Evolutionary conservation across 1,284 basidiomycete genomes (phyloP), one percentile per base, ranked within the genome.

Genomic region (Fomitopsis betulina): DNA sequence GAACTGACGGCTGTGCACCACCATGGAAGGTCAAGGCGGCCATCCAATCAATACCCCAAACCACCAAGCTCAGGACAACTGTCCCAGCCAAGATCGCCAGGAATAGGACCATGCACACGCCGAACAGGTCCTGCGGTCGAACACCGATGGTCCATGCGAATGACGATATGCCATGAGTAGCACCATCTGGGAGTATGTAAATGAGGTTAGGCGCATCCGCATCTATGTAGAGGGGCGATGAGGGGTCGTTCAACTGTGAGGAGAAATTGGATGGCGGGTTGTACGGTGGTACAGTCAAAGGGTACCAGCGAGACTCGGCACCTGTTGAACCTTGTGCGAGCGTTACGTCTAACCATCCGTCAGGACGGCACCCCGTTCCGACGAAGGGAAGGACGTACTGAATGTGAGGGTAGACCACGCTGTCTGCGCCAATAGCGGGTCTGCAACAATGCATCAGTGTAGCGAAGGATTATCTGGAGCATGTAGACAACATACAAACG

Each of bases 391-490:
- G 12, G n/a, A 76, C 89, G 72, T 70, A 92, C 92, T 96, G 75
- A 92, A 95, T 39, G 87, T 77, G 54, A 98, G 80, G 25, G 86
- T 89, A 17, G 94, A 84, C 94, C 94, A 98, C 0, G 93, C 86
- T 5, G 91, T 88, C 69, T 92, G 89, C 5, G 88, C 83, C 42
- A 96, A 79, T 51, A 96, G 78, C 15, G 95, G 93, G 73, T 97
- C 93, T 94, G 70, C 15, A 15, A 62, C n/a, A 63, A 45, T 13
- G 51, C 27, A 17, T 59, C 32, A 54, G 57, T 51, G 53, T 21
- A 30, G 19, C 17, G 47, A 9, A 13, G 19, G 7, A 5, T 39
- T 43, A 49, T 65, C 63, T 42, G 2, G 15, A 21, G 55, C 39
- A 51, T n/a, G 35, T 39, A 23, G 30, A 1, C 43, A 43, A 82